Base-by-base conservation (phyloP, 2,329 filamentous ascomycete species). In the Chaetomium olivaceum region DNA sequence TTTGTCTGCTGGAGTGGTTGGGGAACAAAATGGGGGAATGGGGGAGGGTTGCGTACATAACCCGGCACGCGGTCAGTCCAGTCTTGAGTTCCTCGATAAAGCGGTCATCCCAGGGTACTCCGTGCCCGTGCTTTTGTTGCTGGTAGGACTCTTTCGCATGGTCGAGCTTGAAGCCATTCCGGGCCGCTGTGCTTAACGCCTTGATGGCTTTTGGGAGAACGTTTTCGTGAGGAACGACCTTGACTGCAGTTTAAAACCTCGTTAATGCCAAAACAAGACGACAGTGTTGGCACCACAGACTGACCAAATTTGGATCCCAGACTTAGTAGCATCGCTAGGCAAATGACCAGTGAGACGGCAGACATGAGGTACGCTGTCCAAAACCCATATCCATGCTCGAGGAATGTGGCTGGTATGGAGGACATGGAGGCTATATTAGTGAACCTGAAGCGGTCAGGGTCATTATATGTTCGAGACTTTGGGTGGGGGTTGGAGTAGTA, bases 391-490 rank as follows among this genome's bases (percentile, higher is more conserved):
- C 85, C 79, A 36, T 80, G 75, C 75, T 90, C 88, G 74, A 89
- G 80, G 72, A 84, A 85, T 0, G 86, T 84, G 1, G 85, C 88
- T 0, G 84, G 83, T 62, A 90, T 81, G 39, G 83, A 78, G 0
- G 83, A 87, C 2, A 90, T 76, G 1, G 85, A 85, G 14, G 86
- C 87, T 48, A 89, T 71, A 75, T 90, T 89, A 69, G 89, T 89
- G 75, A 85, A 86, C 71, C 81, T 73, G 39, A 27, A 14, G 25
- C 29, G n/a, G n/a, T n/a, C n/a, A n/a, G n/a, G n/a, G n/a, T n/a
- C n/a, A n/a, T n/a, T n/a, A n/a, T n/a, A n/a, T n/a, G n/a, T n/a
- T n/a, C n/a, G n/a, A n/a, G n/a, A n/a, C n/a, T n/a, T n/a, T n/a
- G n/a, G n/a, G n/a, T n/a, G n/a, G n/a, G n/a, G n/a, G n/a, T n/a